These are phyloP conservation scores for Boehmeria nivea DNA, from an alignment of 306 rosid genomes.

Conservation along the genomic window DNA sequence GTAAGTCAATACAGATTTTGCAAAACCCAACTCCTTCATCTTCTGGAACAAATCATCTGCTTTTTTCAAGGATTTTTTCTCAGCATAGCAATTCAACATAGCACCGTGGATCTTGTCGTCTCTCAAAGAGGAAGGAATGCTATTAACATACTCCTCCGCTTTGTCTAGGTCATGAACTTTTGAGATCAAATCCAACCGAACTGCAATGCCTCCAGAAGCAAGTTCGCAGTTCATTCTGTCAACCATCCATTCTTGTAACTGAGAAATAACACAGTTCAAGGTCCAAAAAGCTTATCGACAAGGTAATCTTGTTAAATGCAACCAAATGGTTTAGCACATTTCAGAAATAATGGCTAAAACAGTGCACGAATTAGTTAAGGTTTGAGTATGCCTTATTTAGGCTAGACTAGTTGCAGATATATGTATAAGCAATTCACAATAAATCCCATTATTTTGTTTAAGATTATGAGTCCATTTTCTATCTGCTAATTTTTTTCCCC, in stretches of 20 bases:
- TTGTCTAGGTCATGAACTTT: constrained; percentile 49
- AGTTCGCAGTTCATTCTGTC: constrained; percentile 22
- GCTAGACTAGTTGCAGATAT: too few relatives aligned
- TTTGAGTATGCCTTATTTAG: too few relatives aligned
- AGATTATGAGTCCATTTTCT: too few relatives aligned
- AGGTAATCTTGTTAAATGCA: not conserved
- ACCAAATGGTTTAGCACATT: not conserved
- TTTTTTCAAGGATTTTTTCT: constrained; percentile 40
- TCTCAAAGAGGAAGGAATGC: constrained; percentile 32
- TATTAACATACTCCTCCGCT: constrained; percentile 46
- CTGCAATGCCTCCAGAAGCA: constrained; percentile 36
- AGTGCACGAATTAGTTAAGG: too few relatives aligned
- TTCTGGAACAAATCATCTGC: constrained; percentile 53
- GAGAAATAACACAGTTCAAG: constrained; percentile 8
- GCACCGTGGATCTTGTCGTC: constrained; percentile 44
- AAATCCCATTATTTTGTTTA: too few relatives aligned
- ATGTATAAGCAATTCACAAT: too few relatives aligned
- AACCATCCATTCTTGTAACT: constrained; percentile 57
- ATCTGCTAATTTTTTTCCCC: too few relatives aligned
- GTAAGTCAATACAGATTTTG: constrained; percentile 24
- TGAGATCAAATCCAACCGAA: constrained; percentile 47
- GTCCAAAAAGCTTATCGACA: not conserved
- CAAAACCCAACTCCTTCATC: constrained; percentile 31
- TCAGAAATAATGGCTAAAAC: too few relatives aligned
- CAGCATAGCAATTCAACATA: constrained; percentile 50